Evolutionary conservation across 306 rosid species (phyloP), one percentile per base, ranked within the genome.

Genomic region (Rosa rugosa): DNA sequence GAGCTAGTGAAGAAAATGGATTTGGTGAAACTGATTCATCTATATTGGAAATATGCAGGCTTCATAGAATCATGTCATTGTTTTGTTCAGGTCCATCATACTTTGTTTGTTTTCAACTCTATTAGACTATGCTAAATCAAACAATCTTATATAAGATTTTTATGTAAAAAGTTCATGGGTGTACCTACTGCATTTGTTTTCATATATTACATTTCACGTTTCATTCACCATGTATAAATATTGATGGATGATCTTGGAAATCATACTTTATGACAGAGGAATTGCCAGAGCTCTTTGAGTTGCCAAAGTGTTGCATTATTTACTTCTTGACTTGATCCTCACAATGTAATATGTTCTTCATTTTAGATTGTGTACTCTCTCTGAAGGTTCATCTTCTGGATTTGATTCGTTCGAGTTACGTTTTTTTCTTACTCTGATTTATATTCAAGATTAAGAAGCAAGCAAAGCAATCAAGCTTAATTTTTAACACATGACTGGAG

Each of bases 1-100:
- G 81, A 81, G 81, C 70, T 65, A 54, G 73, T 72, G 60, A 85
- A 71, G 71, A 68, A 80, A 66, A 71, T 65, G 64, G 71, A 80
- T 82, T 57, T 47, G 80, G 71, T 70, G 40, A 82, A 56, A 49
- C 62, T 66, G 83, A 42, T 51, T 78, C 63, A 6, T 53, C 71
- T 36, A 45, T 8, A 0, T 41, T 69, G 80, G 82, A 71, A 60
- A 31, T 56, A 64, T 22, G 36, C 73, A 47, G 49, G 54, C 69
- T 44, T 73, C 25, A 40, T 63, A 40, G 71, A 65, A 31, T 76
- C 22, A 34, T 31, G 72, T 57, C 70, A 46, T 34, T 51, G 62
- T 72, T 72, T 59, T 56, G 69, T 66, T 53, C 78, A 63, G 87
- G 73, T 77, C 59, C 54, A 16, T 56, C 78, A 18, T 51, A 41